Base-by-base conservation (phyloP, 371 early-diverging fungal species). In the Mucor mucedo region DNA sequence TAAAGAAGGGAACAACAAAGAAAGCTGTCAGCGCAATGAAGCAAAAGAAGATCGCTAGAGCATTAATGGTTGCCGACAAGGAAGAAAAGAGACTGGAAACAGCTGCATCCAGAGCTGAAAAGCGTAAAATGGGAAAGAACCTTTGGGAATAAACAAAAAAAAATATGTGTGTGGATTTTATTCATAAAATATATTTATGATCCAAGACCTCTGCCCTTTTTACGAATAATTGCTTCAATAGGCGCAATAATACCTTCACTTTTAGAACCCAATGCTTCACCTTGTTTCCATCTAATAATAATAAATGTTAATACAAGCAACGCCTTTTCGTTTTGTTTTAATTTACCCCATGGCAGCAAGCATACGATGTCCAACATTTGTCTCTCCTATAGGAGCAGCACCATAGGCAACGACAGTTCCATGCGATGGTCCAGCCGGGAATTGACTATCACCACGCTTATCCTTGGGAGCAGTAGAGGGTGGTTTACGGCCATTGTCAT, bases 221-320 rank as follows among this genome's bases (percentile, higher is more conserved):
- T 87, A 10, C 96, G 90, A 42, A 94, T 71, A 58, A 94, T 80
- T 14, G 92, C 95, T 50, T 95, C 91, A 54, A 97, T 91, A 0
- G 97, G 96, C 32, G 85, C 86, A 2, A 88, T 77, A 39, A 95
- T 93, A 58, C 97, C 97, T 16, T 77, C 82, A 13, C 89, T 90
- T 6, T 84, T 82, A 49, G 82, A 78, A 10, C 97, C 97, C 28
- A 96, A 79, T 21, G 92, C 91, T 62, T 89, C 79, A 16, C 97
- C 97, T 47, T 90, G 89, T 52, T 72, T 82, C 91, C 92, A 81
- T 79, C 87, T 88, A 84, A n/a, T 42, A 28, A 30, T 6, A 48
- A 50, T 53, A 56, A 16, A 16, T 49, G 28, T 28, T n/a, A 41
- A 14, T 38, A 7, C 45, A 49, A 52, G 35, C n/a, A 38, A 44